These are phyloP conservation scores for Globisporangium carolinianum DNA, from an alignment of 352 stramenopile genomes.

Conservation along the genomic window DNA sequence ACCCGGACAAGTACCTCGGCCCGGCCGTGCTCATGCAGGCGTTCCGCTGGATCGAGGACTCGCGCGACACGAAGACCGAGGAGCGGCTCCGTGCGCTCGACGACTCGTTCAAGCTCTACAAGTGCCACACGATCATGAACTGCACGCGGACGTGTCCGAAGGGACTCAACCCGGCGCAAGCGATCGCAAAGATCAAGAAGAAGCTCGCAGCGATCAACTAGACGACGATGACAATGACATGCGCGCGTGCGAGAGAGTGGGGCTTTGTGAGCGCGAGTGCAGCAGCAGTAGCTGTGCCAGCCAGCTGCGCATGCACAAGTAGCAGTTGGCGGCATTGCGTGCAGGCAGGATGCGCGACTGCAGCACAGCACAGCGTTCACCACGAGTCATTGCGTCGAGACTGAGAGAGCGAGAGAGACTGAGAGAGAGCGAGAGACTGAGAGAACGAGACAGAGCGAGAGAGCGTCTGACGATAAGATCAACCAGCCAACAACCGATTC, in stretches of 20 bases:
- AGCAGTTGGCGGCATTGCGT: no score
- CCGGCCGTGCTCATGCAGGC: slow-evolving; percentile 92
- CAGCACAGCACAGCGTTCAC: no score
- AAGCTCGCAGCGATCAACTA: slow-evolving; percentile 82
- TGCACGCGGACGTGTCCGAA: slow-evolving; percentile 99
- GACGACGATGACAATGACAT: neutral
- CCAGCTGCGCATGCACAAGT: no score
- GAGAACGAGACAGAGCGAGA: no score
- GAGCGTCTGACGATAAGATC: no score
- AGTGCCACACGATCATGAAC: slow-evolving; percentile 99
- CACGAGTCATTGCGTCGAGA: no score
- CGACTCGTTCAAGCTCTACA: slow-evolving; percentile 99
- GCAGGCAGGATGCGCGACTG: no score
- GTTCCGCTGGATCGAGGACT: slow-evolving; percentile 99
- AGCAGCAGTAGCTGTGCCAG: no score
- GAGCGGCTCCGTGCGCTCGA: slow-evolving; percentile 95
- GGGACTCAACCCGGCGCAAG: slow-evolving; percentile 98
- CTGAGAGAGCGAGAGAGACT: no score
- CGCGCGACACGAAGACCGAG: slow-evolving; percentile 94
- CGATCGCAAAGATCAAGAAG: slow-evolving; percentile 99
- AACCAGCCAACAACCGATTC: no score
- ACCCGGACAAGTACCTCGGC: slow-evolving; percentile 93
- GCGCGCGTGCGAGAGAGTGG: no score
- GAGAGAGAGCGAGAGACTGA: no score
- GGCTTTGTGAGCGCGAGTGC: neutral